Conservation (phyloP, 345 rosid genomes). For the Corchorus olitorius region DNA sequence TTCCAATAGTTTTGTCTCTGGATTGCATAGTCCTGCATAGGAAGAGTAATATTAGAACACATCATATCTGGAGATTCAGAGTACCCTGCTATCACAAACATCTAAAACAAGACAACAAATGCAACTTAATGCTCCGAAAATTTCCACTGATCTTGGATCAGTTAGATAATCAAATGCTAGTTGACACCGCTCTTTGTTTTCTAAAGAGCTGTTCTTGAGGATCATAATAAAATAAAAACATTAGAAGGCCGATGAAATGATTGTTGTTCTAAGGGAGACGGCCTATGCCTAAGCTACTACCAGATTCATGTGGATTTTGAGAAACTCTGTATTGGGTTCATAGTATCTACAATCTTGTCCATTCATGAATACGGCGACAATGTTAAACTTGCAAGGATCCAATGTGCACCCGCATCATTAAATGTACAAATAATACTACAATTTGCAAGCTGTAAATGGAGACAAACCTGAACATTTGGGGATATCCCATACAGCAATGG, state of each 20-base stretch:
- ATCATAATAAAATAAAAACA: neutral
- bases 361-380: neutral
- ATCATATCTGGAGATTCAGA: neutral
- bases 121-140: neutral
- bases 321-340: neutral
- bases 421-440: neutral
- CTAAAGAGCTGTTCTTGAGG: neutral
- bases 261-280: neutral
- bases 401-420: neutral
- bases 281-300: neutral
- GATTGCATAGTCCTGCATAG: slow-evolving; percentile 73
- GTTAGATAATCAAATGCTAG: neutral
- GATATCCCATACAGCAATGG: slow-evolving; percentile 91
- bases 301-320: neutral
- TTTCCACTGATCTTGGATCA: neutral
- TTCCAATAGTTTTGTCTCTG: slow-evolving; percentile 71
- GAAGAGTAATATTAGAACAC: slow-evolving; percentile 16
- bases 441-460: slow-evolving; percentile 1
- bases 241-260: neutral
- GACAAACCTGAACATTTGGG: slow-evolving; percentile 92
- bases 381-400: no score
- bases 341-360: neutral
- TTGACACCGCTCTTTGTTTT: neutral
- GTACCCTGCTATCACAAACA: neutral
- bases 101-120: no score